phyloP scores from a whole-genome alignment of 2,329 filamentous ascomycete species.

The Camptophora hylomeconis region DNA sequence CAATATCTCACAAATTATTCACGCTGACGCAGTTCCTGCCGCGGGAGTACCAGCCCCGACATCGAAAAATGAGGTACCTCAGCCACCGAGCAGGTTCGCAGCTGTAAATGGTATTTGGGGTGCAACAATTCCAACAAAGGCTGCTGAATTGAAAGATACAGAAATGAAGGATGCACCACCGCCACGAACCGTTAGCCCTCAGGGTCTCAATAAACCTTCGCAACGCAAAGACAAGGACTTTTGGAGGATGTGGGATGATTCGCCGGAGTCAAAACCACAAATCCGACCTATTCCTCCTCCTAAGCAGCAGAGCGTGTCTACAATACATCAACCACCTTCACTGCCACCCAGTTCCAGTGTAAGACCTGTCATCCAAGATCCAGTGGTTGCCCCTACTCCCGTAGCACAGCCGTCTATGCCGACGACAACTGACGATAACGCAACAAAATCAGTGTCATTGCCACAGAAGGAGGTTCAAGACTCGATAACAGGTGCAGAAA shows the following conservation, averaged over 20 bases:
- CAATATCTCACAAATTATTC: neutral
- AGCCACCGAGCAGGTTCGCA: conserved; percentile 1
- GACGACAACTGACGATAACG: no score
- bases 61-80: neutral
- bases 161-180: neutral
- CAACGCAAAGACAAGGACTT: neutral
- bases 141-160: neutral
- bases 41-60: neutral
- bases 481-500: no score
- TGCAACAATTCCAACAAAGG: conserved; percentile 1
- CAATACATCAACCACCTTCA: no score
- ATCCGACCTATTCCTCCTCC: no score
- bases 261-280: no score
- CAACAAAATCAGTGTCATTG: no score
- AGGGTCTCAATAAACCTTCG: neutral
- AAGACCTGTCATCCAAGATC: no score
- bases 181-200: neutral
- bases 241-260: conserved; percentile 1
- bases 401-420: no score
- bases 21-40: neutral
- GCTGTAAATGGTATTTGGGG: conserved; percentile 3
- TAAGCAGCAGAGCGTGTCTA: no score
- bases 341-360: no score
- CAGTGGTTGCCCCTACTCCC: no score
- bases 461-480: no score